These are phyloP conservation scores for Pholiota conissans DNA, from an alignment of 768 basidiomycete species.

Conservation along the genomic window DNA sequence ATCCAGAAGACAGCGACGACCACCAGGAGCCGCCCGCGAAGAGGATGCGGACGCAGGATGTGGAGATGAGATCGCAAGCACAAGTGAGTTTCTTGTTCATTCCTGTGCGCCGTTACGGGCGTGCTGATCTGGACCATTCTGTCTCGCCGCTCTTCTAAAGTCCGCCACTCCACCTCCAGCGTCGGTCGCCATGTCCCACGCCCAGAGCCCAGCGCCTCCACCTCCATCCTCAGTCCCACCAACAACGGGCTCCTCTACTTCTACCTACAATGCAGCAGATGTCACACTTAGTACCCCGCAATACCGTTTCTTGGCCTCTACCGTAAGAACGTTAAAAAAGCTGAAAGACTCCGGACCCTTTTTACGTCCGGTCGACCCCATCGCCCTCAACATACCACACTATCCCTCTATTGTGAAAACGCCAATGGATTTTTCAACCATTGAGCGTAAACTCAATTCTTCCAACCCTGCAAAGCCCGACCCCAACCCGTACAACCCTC, in stretches of 20 bases:
- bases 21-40: constrained; percentile 79
- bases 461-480: constrained; percentile 83
- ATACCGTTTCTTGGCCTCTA: constrained; percentile 75
- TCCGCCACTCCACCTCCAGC: constrained; percentile 75
- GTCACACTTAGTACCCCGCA: constrained; percentile 66
- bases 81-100: constrained; percentile 58
- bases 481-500: constrained; percentile 65
- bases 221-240: constrained; percentile 23
- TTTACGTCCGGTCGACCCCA: constrained; percentile 83
- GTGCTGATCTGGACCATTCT: constrained; percentile 43
- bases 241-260: constrained; percentile 19
- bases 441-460: constrained; percentile 82
- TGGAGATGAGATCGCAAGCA: constrained; percentile 46
- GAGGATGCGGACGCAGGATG: constrained; percentile 77
- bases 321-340: constrained; percentile 83
- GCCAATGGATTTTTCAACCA: constrained; percentile 93
- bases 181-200: constrained; percentile 41
- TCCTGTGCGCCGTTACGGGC: constrained; percentile 52
- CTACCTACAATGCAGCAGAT: constrained; percentile 17
- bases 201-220: constrained; percentile 37
- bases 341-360: constrained; percentile 83
- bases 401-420: constrained; percentile 84
- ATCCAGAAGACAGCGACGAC: constrained; percentile 50
- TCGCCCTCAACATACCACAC: constrained; percentile 83
- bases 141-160: constrained; percentile 45